Conservation (phyloP, 371 early-diverging fungal species). For the Nosema muscidifuracis region DNA sequence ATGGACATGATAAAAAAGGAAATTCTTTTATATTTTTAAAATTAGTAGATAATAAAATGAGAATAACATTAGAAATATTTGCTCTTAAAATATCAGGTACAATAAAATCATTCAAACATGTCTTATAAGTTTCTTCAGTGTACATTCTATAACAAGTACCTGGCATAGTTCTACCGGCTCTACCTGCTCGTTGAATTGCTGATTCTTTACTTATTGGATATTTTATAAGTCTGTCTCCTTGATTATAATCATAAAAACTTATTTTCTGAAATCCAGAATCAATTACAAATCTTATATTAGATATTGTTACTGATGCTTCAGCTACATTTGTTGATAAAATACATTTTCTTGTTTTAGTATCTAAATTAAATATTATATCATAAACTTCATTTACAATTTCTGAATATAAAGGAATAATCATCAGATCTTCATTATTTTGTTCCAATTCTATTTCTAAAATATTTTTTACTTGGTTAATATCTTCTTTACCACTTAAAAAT, state of each 20-base stretch:
- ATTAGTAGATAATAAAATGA: conserved; percentile 36
- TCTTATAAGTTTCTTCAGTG: conserved; percentile 43
- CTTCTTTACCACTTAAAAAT: conserved; percentile 54
- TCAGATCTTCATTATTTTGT: neutral
- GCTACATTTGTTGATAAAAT: conserved; percentile 58
- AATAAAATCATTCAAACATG: conserved; percentile 13
- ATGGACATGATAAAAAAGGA: conserved; percentile 49
- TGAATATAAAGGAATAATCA: conserved; percentile 48
- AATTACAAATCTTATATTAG: conserved; percentile 53
- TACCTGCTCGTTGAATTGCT: conserved; percentile 52
- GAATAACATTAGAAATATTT: conserved; percentile 37
- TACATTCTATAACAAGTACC: conserved; percentile 54
- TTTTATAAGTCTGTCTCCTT: conserved; percentile 9
- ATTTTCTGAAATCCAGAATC: conserved; percentile 71
- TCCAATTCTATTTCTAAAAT: no score
- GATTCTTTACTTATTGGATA: conserved; percentile 40
- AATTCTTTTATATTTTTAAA: conserved; percentile 49
- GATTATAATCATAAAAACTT: conserved; percentile 86
- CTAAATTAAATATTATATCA: conserved; percentile 6
- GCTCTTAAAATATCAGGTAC: conserved; percentile 48
- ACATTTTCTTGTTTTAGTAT: conserved; percentile 42
- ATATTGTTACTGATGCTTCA: conserved; percentile 56
- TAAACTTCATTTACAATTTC: conserved; percentile 59
- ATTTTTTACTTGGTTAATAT: conserved; percentile 24
- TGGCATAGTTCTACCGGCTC: conserved; percentile 48